phyloP scores from a whole-genome alignment of 176 grass and related monocot genomes.

The Pontederia paniculata region DNA sequence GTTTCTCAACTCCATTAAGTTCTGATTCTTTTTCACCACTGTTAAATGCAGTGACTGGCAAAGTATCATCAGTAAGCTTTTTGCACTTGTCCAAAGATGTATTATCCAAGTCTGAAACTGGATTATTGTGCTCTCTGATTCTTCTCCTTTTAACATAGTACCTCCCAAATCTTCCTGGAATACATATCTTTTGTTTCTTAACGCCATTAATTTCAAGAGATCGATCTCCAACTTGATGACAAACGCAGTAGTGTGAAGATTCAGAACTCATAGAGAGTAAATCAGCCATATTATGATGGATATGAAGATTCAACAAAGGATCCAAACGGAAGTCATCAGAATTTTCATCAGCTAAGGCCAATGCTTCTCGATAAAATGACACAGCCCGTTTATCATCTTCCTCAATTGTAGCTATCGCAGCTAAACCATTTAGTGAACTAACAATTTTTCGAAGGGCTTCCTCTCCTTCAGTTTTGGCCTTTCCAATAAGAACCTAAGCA shows the following conservation, averaged over 20 bases:
- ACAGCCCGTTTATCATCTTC: conserved; percentile 56
- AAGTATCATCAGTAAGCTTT: conserved; percentile 3
- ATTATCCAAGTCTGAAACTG: conserved; percentile 26
- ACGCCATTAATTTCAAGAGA: conserved; percentile 21
- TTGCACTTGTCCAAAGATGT: conserved; percentile 27
- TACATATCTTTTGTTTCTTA: conserved; percentile 48
- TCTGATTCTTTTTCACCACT: conserved; percentile 31
- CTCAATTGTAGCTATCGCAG: conserved; percentile 83
- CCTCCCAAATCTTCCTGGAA: conserved; percentile 29
- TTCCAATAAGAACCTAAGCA: conserved; percentile 89
- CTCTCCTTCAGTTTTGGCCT: conserved; percentile 91
- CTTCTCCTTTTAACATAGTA: conserved; percentile 46
- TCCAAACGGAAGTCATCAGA: conserved; percentile 70
- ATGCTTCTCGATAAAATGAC: conserved; percentile 81
- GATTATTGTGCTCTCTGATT: conserved; percentile 23
- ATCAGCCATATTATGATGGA: conserved; percentile 83
- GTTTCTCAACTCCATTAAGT: neutral
- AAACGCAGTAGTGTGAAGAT: conserved; percentile 50
- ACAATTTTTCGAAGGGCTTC: conserved; percentile 89
- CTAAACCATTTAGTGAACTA: conserved; percentile 85
- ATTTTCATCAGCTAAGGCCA: conserved; percentile 63
- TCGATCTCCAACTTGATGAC: conserved; percentile 26
- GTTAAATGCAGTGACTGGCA: conserved; percentile 21
- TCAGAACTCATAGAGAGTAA: conserved; percentile 54
- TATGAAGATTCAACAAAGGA: conserved; percentile 89